Conservation (phyloP, 495 filamentous ascomycete species). For the Aspergillus asperescens region DNA sequence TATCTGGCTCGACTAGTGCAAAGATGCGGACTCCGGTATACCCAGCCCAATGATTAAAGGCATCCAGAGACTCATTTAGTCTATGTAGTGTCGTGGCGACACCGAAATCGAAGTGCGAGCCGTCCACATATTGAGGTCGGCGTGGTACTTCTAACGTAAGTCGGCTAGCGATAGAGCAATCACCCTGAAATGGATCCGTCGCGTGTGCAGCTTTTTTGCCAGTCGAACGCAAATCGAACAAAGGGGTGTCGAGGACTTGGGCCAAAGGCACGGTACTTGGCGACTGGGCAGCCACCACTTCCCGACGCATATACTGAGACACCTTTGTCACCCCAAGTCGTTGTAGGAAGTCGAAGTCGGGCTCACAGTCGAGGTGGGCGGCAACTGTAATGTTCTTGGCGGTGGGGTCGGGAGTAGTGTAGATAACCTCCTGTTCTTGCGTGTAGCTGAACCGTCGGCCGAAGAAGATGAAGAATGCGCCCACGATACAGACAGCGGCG, state of each 20-base stretch:
- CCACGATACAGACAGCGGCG: conserved; percentile 18
- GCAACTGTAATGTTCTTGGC: conserved; percentile 35
- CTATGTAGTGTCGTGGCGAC: conserved; percentile 54
- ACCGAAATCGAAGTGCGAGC: conserved; percentile 54
- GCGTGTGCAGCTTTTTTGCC: not conserved
- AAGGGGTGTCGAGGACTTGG: conserved; percentile 29
- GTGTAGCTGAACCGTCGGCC: conserved; percentile 24
- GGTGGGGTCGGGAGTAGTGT: conserved; percentile 2
- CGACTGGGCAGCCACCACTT: conserved; percentile 32
- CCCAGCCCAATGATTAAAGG: conserved; percentile 58
- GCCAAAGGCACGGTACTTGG: conserved; percentile 29
- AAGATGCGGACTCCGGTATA: conserved; percentile 52
- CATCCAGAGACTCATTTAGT: conserved; percentile 50
- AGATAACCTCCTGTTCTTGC: conserved; percentile 9
- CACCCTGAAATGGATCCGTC: conserved; percentile 23
- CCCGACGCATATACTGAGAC: conserved; percentile 39
- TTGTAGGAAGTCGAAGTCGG: conserved; percentile 27
- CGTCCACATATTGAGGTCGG: conserved; percentile 36
- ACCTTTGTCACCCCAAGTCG: conserved; percentile 30
- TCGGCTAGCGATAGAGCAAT: conserved; percentile 32
- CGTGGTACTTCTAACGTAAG: conserved; percentile 32
- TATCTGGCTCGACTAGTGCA: conserved; percentile 48
- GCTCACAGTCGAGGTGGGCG: conserved; percentile 29
- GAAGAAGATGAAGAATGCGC: conserved; percentile 20
- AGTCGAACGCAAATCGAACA: conserved; percentile 23